Percentiles rank a stretch among this genome's conserved stretches.
Conservation (phyloP, 176 grass and related monocot genomes). For the Pontederia paniculata region DNA sequence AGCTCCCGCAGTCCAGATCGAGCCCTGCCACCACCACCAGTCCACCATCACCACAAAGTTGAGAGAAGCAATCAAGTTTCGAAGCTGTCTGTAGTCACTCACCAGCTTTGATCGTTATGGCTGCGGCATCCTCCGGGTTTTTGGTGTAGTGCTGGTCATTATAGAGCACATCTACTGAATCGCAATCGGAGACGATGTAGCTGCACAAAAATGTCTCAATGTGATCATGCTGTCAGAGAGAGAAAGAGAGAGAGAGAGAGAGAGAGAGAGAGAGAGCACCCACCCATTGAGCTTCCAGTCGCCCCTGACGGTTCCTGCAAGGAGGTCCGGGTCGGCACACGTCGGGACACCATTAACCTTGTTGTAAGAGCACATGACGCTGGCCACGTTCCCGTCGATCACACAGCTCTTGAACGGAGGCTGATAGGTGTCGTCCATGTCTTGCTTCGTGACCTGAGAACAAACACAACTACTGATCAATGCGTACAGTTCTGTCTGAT, state of each 20-base stretch:
- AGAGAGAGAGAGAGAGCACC: no score
- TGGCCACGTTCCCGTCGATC: conserved; percentile 34
- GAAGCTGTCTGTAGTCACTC: neutral
- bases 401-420: conserved; percentile 66
- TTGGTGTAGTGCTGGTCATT: conserved; percentile 27
- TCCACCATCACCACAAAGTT: conserved; percentile 12
- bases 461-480: no score
- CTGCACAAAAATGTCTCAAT: conserved; percentile 17
- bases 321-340: conserved; percentile 38
- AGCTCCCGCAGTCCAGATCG: conserved; percentile 53
- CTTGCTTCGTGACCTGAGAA: conserved; percentile 38
- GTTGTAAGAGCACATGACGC: conserved; percentile 75
- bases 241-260: neutral
- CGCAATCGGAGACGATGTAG: conserved; percentile 67
- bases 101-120: conserved; percentile 50
- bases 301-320: conserved; percentile 29
- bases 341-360: conserved; percentile 52
- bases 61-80: neutral
- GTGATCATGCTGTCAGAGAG: no score
- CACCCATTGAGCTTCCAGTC: conserved; percentile 55
- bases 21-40: conserved; percentile 53
- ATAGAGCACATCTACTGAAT: conserved; percentile 40
- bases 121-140: conserved; percentile 57
- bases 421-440: conserved; percentile 67
- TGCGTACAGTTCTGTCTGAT: no score